phyloP scores from a whole-genome alignment of 306 rosid genomes.

The Potentilla sterilis region DNA sequence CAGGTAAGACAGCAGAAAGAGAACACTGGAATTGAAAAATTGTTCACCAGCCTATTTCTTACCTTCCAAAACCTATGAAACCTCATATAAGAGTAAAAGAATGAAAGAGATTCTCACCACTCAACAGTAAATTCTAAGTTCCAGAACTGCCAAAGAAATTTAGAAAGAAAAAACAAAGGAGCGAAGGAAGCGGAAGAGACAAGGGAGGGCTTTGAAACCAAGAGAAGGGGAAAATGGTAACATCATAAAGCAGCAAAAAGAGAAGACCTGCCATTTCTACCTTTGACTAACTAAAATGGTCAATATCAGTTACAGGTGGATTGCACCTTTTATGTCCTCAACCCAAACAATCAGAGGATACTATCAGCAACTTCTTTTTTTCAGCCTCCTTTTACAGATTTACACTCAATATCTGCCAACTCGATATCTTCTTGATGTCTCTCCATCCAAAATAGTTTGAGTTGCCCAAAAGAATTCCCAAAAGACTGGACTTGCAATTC shows the following conservation, averaged over 20 bases:
- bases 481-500: constrained; percentile 38
- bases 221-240: constrained; percentile 39
- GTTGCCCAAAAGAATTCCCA: constrained; percentile 45
- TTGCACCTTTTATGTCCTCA: constrained; percentile 72
- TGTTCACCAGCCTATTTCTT: constrained; percentile 72
- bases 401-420: constrained; percentile 53
- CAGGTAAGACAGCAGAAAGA: constrained; percentile 61
- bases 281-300: constrained; percentile 64
- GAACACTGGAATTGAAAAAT: constrained; percentile 38
- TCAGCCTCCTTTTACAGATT: constrained; percentile 43
- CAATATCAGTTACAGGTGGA: constrained; percentile 78
- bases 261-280: constrained; percentile 62
- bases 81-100: constrained; percentile 48
- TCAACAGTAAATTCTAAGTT: constrained; percentile 52
- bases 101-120: constrained; percentile 72
- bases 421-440: constrained; percentile 40
- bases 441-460: constrained; percentile 51
- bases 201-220: constrained; percentile 44
- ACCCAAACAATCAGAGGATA: constrained; percentile 73
- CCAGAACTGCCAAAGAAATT: constrained; percentile 36
- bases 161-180: not conserved
- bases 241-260: constrained; percentile 51
- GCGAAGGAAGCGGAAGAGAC: constrained; percentile 4
- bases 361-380: constrained; percentile 40
- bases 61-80: constrained; percentile 67